phyloP scores from a whole-genome alignment of 441 rosid species.

The Breynia disticha region DNA sequence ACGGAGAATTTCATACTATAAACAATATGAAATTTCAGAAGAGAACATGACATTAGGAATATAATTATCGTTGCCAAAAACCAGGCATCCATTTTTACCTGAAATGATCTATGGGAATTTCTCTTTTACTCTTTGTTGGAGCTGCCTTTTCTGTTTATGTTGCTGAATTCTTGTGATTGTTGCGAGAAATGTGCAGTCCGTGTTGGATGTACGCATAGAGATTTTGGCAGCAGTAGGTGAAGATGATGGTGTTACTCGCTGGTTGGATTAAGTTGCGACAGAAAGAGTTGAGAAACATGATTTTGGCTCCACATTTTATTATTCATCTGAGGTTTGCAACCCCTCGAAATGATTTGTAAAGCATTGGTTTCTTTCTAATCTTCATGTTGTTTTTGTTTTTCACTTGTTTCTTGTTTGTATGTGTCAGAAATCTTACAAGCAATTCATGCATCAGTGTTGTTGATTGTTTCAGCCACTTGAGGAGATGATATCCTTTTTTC shows the following conservation, averaged over 20 bases:
- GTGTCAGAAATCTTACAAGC: no score
- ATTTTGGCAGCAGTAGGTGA: constrained; percentile 71
- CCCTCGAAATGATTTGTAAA: constrained; percentile 34
- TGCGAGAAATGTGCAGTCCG: constrained; percentile 56
- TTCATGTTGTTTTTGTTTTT: constrained; percentile 2
- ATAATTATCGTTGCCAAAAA: no score
- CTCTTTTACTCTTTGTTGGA: not conserved
- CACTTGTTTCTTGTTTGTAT: not conserved
- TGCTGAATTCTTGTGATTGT: constrained; percentile 12
- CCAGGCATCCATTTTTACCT: not conserved
- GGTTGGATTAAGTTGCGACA: constrained; percentile 70
- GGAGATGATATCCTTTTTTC: no score
- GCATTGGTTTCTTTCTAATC: no score
- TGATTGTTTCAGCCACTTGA: no score
- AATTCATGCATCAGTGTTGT: no score
- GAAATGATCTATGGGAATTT: not conserved
- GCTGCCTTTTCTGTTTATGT: not conserved
- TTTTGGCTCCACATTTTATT: constrained; percentile 7
- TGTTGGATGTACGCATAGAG: constrained; percentile 69
- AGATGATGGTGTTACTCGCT: constrained; percentile 83
- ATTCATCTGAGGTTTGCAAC: constrained; percentile 19
- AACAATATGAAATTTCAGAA: no score
- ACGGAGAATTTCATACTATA: no score
- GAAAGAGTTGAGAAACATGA: constrained; percentile 4
- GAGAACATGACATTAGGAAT: no score